Evolutionary conservation across 352 stramenopile species (phyloP).

Genomic region (Phytophthora aleatoria): DNA sequence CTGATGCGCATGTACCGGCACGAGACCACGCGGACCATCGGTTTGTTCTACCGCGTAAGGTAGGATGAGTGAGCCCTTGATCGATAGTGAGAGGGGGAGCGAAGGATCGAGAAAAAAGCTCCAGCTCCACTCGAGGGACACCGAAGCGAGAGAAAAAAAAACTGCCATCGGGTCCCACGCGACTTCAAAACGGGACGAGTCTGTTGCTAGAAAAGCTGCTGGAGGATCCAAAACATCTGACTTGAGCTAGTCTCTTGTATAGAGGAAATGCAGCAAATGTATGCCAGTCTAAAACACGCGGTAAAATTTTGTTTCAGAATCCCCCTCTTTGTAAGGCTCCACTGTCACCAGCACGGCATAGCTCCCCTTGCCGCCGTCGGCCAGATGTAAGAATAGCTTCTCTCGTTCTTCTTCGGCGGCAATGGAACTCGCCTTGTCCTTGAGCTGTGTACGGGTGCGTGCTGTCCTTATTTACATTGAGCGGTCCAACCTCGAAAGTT

Average conservation of each 20-base stretch:
- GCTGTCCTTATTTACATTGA: too few species aligned
- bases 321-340: not conserved
- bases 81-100: not conserved
- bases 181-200: not conserved
- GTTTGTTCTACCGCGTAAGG: not conserved
- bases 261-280: not conserved
- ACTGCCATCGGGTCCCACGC: not conserved
- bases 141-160: not conserved
- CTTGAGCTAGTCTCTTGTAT: not conserved
- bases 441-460: too few species aligned
- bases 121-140: not conserved
- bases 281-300: not conserved
- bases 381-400: not conserved
- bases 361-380: not conserved
- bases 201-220: not conserved
- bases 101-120: not conserved
- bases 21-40: slow-evolving; percentile 22
- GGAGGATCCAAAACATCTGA: not conserved
- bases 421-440: not conserved
- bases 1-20: slow-evolving; percentile 32
- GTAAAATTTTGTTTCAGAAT: not conserved
- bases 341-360: not conserved
- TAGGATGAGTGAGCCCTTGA: too few species aligned
- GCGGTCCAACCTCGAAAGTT: too few species aligned
- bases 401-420: not conserved